Percentiles rank a stretch among this genome's conserved stretches.
Conservation (phyloP, 2,329 filamentous ascomycete genomes). For the Colletotrichum liriopes region DNA sequence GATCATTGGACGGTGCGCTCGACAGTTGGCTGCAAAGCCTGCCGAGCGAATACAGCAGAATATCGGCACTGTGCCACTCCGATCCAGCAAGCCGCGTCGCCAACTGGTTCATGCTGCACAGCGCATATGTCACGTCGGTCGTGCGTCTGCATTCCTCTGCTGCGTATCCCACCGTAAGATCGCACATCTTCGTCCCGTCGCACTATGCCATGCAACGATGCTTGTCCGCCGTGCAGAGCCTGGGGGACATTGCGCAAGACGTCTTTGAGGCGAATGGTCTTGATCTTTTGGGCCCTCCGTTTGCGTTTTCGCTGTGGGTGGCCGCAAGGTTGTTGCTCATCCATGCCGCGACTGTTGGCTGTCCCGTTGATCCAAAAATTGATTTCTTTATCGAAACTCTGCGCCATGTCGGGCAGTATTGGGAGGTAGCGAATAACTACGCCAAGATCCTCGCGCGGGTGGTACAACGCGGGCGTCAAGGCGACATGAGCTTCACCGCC, state of each 20-base stretch:
- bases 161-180: conserved; percentile 58
- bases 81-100: conserved; percentile 61
- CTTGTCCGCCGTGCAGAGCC: conserved; percentile 60
- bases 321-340: conserved; percentile 59
- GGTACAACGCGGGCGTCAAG: conserved; percentile 54
- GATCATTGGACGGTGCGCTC: conserved; percentile 56
- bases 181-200: conserved; percentile 60
- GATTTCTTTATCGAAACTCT: conserved; percentile 62
- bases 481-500: conserved; percentile 54
- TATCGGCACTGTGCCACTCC: conserved; percentile 61
- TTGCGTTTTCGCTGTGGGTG: conserved; percentile 63
- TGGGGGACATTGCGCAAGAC: conserved; percentile 60
- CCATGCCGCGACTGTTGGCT: conserved; percentile 57
- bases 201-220: conserved; percentile 63
- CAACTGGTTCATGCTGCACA: conserved; percentile 64
- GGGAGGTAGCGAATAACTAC: conserved; percentile 61
- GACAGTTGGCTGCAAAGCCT: conserved; percentile 60
- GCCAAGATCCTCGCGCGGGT: conserved; percentile 58
- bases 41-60: conserved; percentile 62
- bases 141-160: conserved; percentile 62
- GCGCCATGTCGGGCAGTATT: conserved; percentile 58
- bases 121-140: conserved; percentile 61
- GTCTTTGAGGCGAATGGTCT: conserved; percentile 61
- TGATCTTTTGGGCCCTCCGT: conserved; percentile 60
- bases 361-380: conserved; percentile 56